These are phyloP conservation scores for Ananas comosus DNA, from an alignment of 176 grass and related monocot species.

Conservation along the genomic window DNA sequence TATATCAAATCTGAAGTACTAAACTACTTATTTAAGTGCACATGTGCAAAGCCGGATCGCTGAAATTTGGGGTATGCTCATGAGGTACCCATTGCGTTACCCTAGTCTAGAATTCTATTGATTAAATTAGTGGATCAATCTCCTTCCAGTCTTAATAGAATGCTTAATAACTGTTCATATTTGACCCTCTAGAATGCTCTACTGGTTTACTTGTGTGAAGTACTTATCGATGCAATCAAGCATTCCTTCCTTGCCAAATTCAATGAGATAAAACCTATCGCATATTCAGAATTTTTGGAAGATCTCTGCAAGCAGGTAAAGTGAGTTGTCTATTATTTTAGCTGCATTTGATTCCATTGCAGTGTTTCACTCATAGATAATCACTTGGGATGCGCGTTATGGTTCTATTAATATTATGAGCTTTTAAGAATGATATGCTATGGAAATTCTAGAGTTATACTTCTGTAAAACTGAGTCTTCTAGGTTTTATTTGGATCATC, in stretches of 20 bases:
- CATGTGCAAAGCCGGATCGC: too few relatives aligned
- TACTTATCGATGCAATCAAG: slow-evolving; percentile 90
- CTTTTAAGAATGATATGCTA: too few relatives aligned
- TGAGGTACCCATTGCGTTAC: too few relatives aligned
- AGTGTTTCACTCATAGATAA: neutral
- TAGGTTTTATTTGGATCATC: too few relatives aligned
- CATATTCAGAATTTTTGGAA: slow-evolving; percentile 98
- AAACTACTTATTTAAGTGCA: too few relatives aligned
- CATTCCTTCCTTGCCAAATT: slow-evolving; percentile 99
- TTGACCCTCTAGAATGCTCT: slow-evolving; percentile 57
- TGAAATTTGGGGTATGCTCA: too few relatives aligned
- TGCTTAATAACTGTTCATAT: neutral
- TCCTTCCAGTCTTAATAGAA: neutral
- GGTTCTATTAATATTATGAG: neutral
- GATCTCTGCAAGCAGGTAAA: slow-evolving; percentile 91
- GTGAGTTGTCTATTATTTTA: neutral
- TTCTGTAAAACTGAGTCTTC: too few relatives aligned
- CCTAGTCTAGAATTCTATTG: neutral
- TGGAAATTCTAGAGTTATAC: too few relatives aligned
- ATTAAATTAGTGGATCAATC: neutral
- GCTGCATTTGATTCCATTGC: neutral
- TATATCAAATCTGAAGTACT: too few relatives aligned
- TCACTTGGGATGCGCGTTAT: neutral
- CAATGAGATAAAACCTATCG: slow-evolving; percentile 93
- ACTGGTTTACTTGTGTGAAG: slow-evolving; percentile 83